These are phyloP conservation scores for Aquilaria agallochum DNA, from an alignment of 441 rosid genomes.

Conservation along the genomic window DNA sequence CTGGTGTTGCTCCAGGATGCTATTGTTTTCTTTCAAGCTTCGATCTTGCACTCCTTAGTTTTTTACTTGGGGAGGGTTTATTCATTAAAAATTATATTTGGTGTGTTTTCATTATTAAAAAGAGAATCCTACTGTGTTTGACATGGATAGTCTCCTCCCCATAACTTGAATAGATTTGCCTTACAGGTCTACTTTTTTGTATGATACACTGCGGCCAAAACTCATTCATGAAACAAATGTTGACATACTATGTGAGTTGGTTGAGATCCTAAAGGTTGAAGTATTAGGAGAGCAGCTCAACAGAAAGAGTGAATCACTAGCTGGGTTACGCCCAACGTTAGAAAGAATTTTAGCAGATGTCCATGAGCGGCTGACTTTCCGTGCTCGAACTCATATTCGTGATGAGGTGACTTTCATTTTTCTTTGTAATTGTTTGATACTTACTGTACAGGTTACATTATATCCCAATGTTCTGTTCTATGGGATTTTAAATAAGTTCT, in stretches of 20 bases:
- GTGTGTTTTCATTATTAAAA: background rate
- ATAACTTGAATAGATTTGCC: constrained; percentile 10
- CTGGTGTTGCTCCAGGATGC: background rate
- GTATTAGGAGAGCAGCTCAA: constrained; percentile 84
- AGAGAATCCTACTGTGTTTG: background rate
- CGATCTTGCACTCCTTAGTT: background rate
- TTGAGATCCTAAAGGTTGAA: constrained; percentile 92
- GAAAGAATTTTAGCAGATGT: constrained; percentile 93
- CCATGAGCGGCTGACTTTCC: constrained; percentile 91
- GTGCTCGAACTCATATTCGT: constrained; percentile 91
- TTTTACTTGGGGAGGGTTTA: constrained; percentile 1
- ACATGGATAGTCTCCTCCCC: constrained; percentile 9
- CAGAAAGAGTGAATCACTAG: constrained; percentile 75
- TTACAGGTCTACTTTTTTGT: constrained; percentile 82
- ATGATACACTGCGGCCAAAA: constrained; percentile 92
- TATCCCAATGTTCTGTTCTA: too few relatives aligned
- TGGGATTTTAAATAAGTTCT: too few relatives aligned
- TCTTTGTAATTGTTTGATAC: background rate
- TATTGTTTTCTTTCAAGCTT: constrained; percentile 5
- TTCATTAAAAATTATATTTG: constrained; percentile 7
- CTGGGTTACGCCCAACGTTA: constrained; percentile 83
- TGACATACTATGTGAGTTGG: constrained; percentile 93
- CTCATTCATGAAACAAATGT: constrained; percentile 86
- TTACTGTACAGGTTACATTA: too few relatives aligned
- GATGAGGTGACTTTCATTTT: constrained; percentile 61